These are phyloP conservation scores for Aspergillus sp. DNA, from an alignment of 2,329 filamentous ascomycete species.

Conservation along the genomic window DNA sequence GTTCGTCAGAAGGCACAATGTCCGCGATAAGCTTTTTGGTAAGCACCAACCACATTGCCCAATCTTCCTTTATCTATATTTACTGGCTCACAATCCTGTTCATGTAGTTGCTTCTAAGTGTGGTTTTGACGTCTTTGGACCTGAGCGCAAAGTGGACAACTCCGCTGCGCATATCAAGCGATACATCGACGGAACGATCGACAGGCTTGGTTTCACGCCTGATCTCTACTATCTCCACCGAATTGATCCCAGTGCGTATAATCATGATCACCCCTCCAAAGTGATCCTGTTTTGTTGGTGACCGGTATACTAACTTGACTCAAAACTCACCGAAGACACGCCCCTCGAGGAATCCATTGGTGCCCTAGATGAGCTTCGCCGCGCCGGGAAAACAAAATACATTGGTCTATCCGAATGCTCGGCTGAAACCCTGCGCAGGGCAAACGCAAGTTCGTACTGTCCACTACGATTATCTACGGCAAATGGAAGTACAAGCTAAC, in stretches of 20 bases:
- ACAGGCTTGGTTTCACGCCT: conserved; percentile 51
- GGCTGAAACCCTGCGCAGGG: conserved; percentile 47
- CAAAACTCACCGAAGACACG: conserved; percentile 32
- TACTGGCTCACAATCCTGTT: neutral
- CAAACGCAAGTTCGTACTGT: conserved; percentile 42
- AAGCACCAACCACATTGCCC: neutral
- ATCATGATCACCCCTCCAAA: no score
- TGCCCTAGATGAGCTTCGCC: conserved; percentile 50
- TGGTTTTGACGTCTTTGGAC: conserved; percentile 45
- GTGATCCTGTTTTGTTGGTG: no score
- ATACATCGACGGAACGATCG: conserved; percentile 54
- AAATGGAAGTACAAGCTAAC: no score
- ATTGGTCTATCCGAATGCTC: conserved; percentile 54
- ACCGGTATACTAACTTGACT: no score
- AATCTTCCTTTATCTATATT: neutral
- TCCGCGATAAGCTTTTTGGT: neutral
- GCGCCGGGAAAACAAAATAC: conserved; percentile 51
- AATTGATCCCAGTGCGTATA: conserved; percentile 46
- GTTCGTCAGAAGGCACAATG: neutral
- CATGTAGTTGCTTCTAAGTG: conserved; percentile 53
- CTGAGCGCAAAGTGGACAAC: conserved; percentile 43
- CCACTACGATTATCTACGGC: no score
- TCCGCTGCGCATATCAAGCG: conserved; percentile 49
- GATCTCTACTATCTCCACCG: conserved; percentile 50
- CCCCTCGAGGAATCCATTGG: conserved; percentile 52